Base-by-base conservation (phyloP, 768 basidiomycete genomes). In the Naganishia onofrii region DNA sequence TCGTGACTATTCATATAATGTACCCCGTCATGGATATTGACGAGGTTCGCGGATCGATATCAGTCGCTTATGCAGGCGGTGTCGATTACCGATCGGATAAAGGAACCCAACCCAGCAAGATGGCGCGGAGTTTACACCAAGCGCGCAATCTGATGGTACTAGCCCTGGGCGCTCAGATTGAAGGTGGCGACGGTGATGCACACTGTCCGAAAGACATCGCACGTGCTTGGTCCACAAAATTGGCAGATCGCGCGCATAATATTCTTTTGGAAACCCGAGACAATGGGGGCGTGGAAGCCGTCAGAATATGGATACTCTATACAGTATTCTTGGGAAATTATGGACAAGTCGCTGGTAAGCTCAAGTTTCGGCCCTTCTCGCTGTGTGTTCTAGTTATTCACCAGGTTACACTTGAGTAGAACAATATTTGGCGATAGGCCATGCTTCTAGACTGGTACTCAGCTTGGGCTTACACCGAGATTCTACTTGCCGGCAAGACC, bases 141-240 rank as follows among this genome's bases (percentile, higher is more conserved):
- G 69, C 69, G 6, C 36, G 69, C 15, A 51, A 70, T 52, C 42
- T 70, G 1, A 64, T 70, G 48, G 69, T 70, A 13, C 32, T 70
- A 21, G 69, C 69, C 19, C 26, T 70, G 28, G 69, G 69, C 21
- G 69, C 69, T 29, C 69, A 70, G 63, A 70, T 70, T n/a, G 69
- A 70, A 44, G 69, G 58, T 7, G 69, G 69, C 10, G 69, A 70
- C 52, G 69, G 60, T 26, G 69, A 70, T 55, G 69, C 69, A 17
- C 51, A 70, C 15, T 70, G 69, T 26, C 69, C 57, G 21, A 70
- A 70, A 52, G 63, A 65, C 10, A 44, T 70, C 3, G 69, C 69
- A 29, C 38, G 63, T 4, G 58, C 69, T 1, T 70, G 69, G 60
- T 64, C 58, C 31, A 60, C 64, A 29, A n/a, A 63, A 5, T 23